phyloP scores from a whole-genome alignment of 176 grass and related monocot genomes.

The Melocanna baccifera region DNA sequence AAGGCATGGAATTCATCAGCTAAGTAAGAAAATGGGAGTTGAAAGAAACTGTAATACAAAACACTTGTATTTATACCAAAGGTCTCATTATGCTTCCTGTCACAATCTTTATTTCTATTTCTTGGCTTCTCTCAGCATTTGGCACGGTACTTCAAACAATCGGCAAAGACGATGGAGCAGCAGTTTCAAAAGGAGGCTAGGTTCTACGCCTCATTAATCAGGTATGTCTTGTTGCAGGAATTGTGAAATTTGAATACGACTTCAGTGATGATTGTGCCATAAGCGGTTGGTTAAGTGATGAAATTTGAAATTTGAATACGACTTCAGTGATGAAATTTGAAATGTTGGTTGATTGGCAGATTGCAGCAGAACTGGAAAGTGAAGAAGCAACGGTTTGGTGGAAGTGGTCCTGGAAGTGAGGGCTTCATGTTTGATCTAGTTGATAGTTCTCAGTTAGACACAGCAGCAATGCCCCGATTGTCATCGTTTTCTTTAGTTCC shows the following conservation, averaged over 20 bases:
- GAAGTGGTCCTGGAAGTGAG: constrained; percentile 45
- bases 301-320: constrained; percentile 7
- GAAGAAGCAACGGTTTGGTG: constrained; percentile 64
- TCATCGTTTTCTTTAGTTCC: constrained; percentile 50
- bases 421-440: constrained; percentile 78
- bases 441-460: constrained; percentile 56
- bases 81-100: constrained; percentile 10
- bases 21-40: not conserved
- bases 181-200: constrained; percentile 73
- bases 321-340: not conserved
- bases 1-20: not conserved
- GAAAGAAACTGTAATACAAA: not conserved
- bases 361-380: constrained; percentile 99
- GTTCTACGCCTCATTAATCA: constrained; percentile 88
- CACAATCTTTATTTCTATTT: constrained; percentile 9
- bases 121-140: constrained; percentile 60
- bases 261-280: not conserved
- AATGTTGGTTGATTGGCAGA: constrained; percentile 36
- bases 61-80: not conserved
- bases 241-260: constrained; percentile 9
- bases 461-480: constrained; percentile 36
- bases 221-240: constrained; percentile 41
- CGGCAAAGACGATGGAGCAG: constrained; percentile 76
- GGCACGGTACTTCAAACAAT: constrained; percentile 85
- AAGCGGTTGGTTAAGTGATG: too few species aligned